Conservation (phyloP, 2,329 filamentous ascomycete genomes). For the Colletotrichum falcatum region DNA sequence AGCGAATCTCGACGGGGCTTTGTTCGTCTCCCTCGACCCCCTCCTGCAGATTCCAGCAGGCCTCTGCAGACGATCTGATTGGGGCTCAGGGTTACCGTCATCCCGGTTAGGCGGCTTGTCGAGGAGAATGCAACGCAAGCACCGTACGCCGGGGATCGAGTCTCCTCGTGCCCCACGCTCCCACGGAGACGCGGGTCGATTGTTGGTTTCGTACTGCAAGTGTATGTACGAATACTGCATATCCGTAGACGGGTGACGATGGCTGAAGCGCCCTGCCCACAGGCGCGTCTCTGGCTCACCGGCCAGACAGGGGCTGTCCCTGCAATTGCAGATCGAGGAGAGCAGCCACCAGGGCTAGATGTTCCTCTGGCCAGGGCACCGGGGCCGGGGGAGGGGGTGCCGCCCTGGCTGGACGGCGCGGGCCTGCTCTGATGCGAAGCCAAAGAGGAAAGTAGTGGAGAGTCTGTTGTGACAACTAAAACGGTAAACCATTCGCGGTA, state of each 20-base stretch:
- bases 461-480: not conserved
- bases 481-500: not conserved
- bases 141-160: not conserved
- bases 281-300: not conserved
- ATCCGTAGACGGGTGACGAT: not conserved
- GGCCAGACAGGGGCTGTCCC: slow-evolving; percentile 1
- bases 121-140: not conserved
- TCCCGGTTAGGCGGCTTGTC: not conserved
- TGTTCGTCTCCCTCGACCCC: not conserved
- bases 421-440: not conserved
- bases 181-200: not conserved
- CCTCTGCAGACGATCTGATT: not conserved
- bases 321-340: slow-evolving; percentile 18
- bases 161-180: not conserved
- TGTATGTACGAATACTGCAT: no score
- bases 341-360: not conserved
- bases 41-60: not conserved
- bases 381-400: not conserved
- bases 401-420: not conserved
- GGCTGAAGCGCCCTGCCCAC: not conserved
- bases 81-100: not conserved
- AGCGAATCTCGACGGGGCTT: slow-evolving; percentile 2
- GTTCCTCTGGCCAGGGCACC: not conserved
- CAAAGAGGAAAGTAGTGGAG: slow-evolving; percentile 22
- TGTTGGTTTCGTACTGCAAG: not conserved